A percentile compares a stretch with the other conserved stretches of the same genome.
phyloP scores from a whole-genome alignment of 331 rosid genomes.

The Acacia concinna region DNA sequence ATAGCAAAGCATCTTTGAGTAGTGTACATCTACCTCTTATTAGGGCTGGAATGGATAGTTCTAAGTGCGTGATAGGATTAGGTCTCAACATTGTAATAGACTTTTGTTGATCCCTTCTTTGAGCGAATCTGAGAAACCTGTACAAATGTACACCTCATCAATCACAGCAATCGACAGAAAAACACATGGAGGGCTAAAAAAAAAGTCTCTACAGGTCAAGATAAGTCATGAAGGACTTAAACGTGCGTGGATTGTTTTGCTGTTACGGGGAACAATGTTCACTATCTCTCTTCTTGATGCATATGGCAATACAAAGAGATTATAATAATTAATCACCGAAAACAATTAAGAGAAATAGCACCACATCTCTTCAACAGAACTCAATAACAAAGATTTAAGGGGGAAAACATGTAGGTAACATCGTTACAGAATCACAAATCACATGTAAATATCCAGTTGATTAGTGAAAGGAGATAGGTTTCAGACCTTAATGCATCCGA shows the following conservation, averaged over 20 bases:
- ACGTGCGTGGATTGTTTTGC: neutral
- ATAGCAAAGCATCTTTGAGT: neutral
- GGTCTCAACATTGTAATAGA: slow-evolving; percentile 56
- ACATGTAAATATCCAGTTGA: neutral
- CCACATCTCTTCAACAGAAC: neutral
- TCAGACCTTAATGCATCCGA: slow-evolving; percentile 49
- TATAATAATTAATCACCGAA: too few species aligned
- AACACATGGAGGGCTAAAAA: neutral
- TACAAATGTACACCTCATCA: slow-evolving; percentile 23
- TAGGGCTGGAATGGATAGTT: neutral
- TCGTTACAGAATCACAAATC: neutral
- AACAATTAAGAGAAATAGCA: neutral
- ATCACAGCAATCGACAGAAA: neutral
- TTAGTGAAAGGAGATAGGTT: slow-evolving; percentile 22
- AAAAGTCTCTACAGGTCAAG: neutral
- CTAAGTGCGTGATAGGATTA: slow-evolving; percentile 16
- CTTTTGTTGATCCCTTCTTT: slow-evolving; percentile 69
- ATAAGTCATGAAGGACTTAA: neutral
- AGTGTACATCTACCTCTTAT: neutral
- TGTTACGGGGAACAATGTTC: neutral
- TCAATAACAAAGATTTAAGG: neutral
- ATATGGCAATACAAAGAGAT: neutral
- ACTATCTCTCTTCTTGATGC: neutral
- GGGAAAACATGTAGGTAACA: too few species aligned
- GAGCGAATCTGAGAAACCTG: slow-evolving; percentile 75